Conservation (phyloP, 2,329 filamentous ascomycete genomes). For the Colletotrichum tropicicola region DNA sequence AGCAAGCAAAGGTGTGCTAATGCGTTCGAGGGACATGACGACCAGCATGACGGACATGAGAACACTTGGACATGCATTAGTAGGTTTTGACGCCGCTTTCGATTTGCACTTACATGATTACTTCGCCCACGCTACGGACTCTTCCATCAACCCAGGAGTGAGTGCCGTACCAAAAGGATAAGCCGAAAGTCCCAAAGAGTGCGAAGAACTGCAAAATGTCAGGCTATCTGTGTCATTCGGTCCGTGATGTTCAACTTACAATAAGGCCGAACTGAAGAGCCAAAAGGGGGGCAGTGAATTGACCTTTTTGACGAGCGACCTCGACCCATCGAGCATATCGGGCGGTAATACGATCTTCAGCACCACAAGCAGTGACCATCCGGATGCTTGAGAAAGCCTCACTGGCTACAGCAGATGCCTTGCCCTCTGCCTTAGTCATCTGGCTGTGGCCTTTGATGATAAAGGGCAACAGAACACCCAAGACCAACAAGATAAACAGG, state of each 20-base stretch:
- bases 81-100: background rate
- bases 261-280: constrained; percentile 62
- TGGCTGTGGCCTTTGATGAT: constrained; percentile 61
- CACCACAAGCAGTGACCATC: constrained; percentile 71
- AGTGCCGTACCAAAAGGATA: constrained; percentile 72
- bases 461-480: constrained; percentile 61
- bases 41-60: constrained; percentile 68
- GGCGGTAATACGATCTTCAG: constrained; percentile 61
- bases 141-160: constrained; percentile 57
- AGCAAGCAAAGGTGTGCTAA: constrained; percentile 67
- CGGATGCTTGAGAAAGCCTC: constrained; percentile 68
- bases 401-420: constrained; percentile 67
- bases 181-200: constrained; percentile 60
- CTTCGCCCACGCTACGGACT: constrained; percentile 58
- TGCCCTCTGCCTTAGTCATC: constrained; percentile 61
- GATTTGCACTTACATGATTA: constrained; percentile 58
- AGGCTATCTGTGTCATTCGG: constrained; percentile 4
- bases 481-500: constrained; percentile 61
- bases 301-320: constrained; percentile 60
- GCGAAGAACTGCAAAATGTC: constrained; percentile 56
- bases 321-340: constrained; percentile 65
- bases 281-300: constrained; percentile 58
- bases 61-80: constrained; percentile 43
- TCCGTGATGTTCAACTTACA: constrained; percentile 37
- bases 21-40: constrained; percentile 64